Percentiles rank a stretch among this genome's conserved stretches.
Conservation (phyloP, 306 rosid genomes). For the Purshia tridentata region DNA sequence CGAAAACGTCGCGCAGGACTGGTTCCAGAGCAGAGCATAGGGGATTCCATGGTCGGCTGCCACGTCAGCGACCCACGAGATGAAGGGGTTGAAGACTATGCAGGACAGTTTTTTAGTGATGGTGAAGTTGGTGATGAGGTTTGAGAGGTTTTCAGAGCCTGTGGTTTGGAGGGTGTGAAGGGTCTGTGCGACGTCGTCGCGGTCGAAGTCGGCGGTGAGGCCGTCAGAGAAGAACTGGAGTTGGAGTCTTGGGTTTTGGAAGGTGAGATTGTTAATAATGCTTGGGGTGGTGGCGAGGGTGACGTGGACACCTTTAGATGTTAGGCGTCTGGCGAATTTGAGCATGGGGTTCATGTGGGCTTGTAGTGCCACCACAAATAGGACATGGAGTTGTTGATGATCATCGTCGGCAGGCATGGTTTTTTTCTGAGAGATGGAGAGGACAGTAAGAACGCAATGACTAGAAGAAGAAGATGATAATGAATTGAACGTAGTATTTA, state of each 20-base stretch:
- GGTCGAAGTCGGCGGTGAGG: conserved; percentile 41
- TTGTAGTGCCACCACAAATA: conserved; percentile 45
- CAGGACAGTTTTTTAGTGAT: conserved; percentile 27
- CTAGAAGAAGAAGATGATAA: no score
- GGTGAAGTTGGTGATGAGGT: conserved; percentile 29
- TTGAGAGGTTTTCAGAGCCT: conserved; percentile 36
- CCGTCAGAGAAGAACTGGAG: conserved; percentile 62
- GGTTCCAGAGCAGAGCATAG: conserved; percentile 65
- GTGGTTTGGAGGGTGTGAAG: conserved; percentile 16
- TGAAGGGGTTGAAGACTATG: conserved; percentile 43
- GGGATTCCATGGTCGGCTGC: conserved; percentile 36
- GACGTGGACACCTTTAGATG: conserved; percentile 42
- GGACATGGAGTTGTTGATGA: conserved; percentile 24
- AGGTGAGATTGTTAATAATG: conserved; percentile 7
- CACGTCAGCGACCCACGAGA: conserved; percentile 48
- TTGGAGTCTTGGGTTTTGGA: not conserved
- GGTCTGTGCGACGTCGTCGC: conserved; percentile 7
- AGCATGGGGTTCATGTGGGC: conserved; percentile 63
- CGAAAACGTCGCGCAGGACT: conserved; percentile 45
- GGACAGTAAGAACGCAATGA: not conserved
- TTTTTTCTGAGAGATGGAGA: not conserved
- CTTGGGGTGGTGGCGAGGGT: conserved; percentile 44
- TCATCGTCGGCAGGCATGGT: conserved; percentile 17
- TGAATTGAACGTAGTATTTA: no score
- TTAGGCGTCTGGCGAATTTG: conserved; percentile 38